Evolutionary conservation across 805 yeast species (phyloP).

Genomic region (Kazachstania psychrophila): DNA sequence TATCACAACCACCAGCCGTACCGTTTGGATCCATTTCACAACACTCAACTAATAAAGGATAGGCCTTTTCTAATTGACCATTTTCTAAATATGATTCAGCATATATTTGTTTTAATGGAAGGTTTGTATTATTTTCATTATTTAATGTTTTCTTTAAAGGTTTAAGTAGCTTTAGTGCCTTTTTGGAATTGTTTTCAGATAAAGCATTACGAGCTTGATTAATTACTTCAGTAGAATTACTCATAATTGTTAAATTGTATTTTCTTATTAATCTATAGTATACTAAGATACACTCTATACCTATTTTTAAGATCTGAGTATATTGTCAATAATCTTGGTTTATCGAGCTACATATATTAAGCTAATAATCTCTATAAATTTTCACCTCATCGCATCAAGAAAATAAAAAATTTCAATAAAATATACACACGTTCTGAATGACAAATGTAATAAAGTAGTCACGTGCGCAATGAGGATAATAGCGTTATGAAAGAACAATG

Average conservation of each 20-base stretch:
- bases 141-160: conserved; percentile 26
- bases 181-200: conserved; percentile 23
- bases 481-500: too few species aligned
- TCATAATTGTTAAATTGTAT: conserved; percentile 12
- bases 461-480: neutral
- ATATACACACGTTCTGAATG: neutral
- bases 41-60: conserved; percentile 47
- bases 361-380: too few species aligned
- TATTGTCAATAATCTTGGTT: too few species aligned
- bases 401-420: neutral
- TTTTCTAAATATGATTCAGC: conserved; percentile 77
- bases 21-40: conserved; percentile 67
- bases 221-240: conserved; percentile 10
- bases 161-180: conserved; percentile 31
- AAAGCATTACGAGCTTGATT: conserved; percentile 20
- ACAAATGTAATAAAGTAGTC: too few species aligned
- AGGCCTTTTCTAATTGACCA: conserved; percentile 74
- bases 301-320: too few species aligned
- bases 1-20: conserved; percentile 53
- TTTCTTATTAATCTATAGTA: neutral
- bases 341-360: too few species aligned
- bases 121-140: conserved; percentile 27
- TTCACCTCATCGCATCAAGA: conserved; percentile 5
- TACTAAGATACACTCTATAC: too few species aligned
- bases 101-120: conserved; percentile 42